Evolutionary conservation across 1,139 yeast species (phyloP).

Genomic region (Pichia sorboxylosa): DNA sequence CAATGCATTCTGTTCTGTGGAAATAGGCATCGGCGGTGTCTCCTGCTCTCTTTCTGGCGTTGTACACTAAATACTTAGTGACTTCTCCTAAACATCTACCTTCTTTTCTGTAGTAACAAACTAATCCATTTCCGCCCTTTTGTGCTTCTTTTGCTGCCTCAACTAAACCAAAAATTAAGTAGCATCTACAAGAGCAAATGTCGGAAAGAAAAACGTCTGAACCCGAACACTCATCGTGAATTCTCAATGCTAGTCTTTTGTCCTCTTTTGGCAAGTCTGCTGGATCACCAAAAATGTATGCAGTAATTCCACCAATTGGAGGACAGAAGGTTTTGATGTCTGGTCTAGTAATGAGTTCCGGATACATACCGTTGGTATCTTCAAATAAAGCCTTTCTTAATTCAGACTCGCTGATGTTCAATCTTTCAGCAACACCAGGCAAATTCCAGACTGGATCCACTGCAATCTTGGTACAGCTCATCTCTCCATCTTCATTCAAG

Average conservation of each 20-base stretch:
- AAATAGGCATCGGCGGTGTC: constrained; percentile 55
- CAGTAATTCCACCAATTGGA: constrained; percentile 54
- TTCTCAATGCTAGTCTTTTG: constrained; percentile 40
- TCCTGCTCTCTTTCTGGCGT: constrained; percentile 55
- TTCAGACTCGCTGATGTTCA: constrained; percentile 42
- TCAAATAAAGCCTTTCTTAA: constrained; percentile 47
- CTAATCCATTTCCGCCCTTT: constrained; percentile 48
- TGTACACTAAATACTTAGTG: constrained; percentile 51
- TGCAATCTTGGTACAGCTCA: constrained; percentile 49
- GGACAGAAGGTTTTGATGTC: constrained; percentile 51
- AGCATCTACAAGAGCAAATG: constrained; percentile 56
- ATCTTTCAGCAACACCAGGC: constrained; percentile 53
- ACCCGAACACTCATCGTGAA: constrained; percentile 57
- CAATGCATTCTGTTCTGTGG: constrained; percentile 53
- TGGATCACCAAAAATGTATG: constrained; percentile 51
- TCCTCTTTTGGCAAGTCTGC: constrained; percentile 36
- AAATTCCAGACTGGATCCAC: constrained; percentile 58
- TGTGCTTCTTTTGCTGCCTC: constrained; percentile 58
- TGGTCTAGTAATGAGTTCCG: constrained; percentile 51
- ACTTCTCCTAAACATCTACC: constrained; percentile 58
- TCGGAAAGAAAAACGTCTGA: constrained; percentile 58
- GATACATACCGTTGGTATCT: constrained; percentile 56
- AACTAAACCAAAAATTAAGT: constrained; percentile 46
- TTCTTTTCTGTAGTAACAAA: constrained; percentile 51
- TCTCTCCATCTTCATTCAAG: constrained; percentile 42